phyloP scores from a whole-genome alignment of 805 yeast genomes.

The Saturnispora sekii region DNA sequence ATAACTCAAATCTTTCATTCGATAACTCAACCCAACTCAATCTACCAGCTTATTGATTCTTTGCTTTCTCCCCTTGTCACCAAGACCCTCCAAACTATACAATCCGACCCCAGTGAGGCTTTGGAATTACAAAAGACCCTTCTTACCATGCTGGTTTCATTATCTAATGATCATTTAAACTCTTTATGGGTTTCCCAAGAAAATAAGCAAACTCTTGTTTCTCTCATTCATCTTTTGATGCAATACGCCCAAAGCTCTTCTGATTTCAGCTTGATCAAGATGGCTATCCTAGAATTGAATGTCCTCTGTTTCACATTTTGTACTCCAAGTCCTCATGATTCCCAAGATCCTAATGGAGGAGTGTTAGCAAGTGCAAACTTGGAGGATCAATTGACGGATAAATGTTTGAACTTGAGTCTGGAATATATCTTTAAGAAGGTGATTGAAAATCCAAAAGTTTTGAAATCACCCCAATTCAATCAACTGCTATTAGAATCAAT shows the following conservation, averaged over 20 bases:
- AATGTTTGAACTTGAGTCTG: conserved; percentile 43
- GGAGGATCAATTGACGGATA: conserved; percentile 58
- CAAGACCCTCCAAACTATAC: conserved; percentile 41
- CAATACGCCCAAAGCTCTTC: conserved; percentile 48
- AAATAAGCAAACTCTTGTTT: conserved; percentile 51
- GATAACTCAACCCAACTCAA: conserved; percentile 40
- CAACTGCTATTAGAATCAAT: conserved; percentile 64
- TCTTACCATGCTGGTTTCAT: conserved; percentile 55
- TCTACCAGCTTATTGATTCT: conserved; percentile 66
- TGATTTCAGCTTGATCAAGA: conserved; percentile 60
- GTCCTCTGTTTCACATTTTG: conserved; percentile 58
- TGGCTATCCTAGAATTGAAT: conserved; percentile 59
- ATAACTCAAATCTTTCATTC: conserved; percentile 81
- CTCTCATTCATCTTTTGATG: conserved; percentile 52
- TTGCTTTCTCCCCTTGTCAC: conserved; percentile 64
- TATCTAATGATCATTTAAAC: conserved; percentile 69
- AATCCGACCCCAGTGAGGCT: conserved; percentile 11
- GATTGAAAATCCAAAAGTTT: conserved; percentile 25
- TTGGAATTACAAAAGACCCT: conserved; percentile 59
- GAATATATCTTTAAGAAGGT: no score
- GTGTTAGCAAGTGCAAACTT: conserved; percentile 52
- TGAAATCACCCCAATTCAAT: conserved; percentile 72
- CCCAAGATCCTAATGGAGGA: conserved; percentile 42
- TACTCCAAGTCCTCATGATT: conserved; percentile 55
- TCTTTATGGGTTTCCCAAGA: conserved; percentile 56